phyloP scores from a whole-genome alignment of 257 asterid species.

The Scutellaria barbata region DNA sequence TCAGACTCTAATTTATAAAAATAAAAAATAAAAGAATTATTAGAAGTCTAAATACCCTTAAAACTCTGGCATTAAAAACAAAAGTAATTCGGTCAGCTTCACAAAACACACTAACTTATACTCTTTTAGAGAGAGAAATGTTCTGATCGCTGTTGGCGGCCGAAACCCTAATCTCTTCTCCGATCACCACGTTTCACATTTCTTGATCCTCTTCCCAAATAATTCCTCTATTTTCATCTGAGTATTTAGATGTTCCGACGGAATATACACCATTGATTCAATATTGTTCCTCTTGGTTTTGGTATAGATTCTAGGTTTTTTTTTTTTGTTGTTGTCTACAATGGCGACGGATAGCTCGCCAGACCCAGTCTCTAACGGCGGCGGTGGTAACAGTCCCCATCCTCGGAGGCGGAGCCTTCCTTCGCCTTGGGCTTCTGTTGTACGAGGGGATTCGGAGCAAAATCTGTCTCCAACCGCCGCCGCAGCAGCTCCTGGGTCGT shows the following conservation, averaged over 20 bases:
- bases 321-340: slow-evolving; percentile 10
- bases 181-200: background rate
- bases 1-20: too few relatives aligned
- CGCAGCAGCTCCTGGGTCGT: slow-evolving; percentile 33
- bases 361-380: slow-evolving; percentile 40
- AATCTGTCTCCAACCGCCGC: slow-evolving; percentile 31
- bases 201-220: background rate
- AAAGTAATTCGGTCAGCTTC: background rate
- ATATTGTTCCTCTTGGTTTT: background rate
- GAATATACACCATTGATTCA: background rate
- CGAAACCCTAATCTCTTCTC: slow-evolving; percentile 45
- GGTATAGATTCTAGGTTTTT: slow-evolving; percentile 11
- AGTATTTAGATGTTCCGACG: background rate
- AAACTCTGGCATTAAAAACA: background rate
- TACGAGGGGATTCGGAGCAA: slow-evolving; percentile 59
- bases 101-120: slow-evolving; percentile 9
- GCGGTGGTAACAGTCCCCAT: slow-evolving; percentile 42
- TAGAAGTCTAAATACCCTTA: too few relatives aligned
- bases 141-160: slow-evolving; percentile 46
- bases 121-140: slow-evolving; percentile 34
- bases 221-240: background rate
- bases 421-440: slow-evolving; percentile 72
- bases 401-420: slow-evolving; percentile 44
- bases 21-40: too few relatives aligned
- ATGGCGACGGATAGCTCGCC: slow-evolving; percentile 44